phyloP scores from a whole-genome alignment of 305 asterid genomes.

The Euphrasia arctica region DNA sequence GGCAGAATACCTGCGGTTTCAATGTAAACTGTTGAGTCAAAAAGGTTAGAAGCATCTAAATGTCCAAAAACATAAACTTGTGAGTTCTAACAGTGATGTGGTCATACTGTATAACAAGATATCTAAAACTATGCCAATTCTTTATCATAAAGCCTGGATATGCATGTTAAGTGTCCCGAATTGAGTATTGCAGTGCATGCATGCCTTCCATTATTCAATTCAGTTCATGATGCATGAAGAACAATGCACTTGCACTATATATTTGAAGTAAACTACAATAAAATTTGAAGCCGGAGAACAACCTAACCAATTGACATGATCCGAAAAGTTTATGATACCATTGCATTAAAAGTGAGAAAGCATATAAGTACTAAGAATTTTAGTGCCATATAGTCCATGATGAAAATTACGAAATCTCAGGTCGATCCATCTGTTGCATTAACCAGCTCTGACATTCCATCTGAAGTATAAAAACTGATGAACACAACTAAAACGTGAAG shows the following conservation, averaged over 20 bases:
- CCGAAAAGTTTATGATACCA: background rate
- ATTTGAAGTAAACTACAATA: background rate
- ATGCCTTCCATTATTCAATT: slow-evolving; percentile 1
- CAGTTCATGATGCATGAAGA: background rate
- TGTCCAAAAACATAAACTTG: slow-evolving; percentile 6
- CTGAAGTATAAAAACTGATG: slow-evolving; percentile 1
- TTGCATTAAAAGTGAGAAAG: slow-evolving; percentile 3
- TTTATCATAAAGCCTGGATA: background rate
- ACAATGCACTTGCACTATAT: background rate
- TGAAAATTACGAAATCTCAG: background rate
- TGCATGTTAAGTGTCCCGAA: background rate
- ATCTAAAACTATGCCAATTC: slow-evolving; percentile 4
- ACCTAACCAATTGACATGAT: slow-evolving; percentile 3
- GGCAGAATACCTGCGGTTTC: slow-evolving; percentile 56
- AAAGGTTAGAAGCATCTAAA: slow-evolving; percentile 13
- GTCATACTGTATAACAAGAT: background rate
- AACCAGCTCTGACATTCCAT: slow-evolving; percentile 12
- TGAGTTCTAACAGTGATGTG: background rate
- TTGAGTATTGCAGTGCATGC: background rate
- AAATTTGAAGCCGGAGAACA: background rate
- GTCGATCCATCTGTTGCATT: slow-evolving; percentile 1
- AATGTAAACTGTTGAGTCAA: slow-evolving; percentile 22
- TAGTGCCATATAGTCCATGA: background rate
- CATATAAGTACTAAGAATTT: background rate
- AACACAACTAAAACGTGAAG: slow-evolving; percentile 7